A percentile compares a stretch with the other conserved stretches of the same genome.
phyloP scores from a whole-genome alignment of 495 filamentous ascomycete genomes.

The Xylaria sp. region DNA sequence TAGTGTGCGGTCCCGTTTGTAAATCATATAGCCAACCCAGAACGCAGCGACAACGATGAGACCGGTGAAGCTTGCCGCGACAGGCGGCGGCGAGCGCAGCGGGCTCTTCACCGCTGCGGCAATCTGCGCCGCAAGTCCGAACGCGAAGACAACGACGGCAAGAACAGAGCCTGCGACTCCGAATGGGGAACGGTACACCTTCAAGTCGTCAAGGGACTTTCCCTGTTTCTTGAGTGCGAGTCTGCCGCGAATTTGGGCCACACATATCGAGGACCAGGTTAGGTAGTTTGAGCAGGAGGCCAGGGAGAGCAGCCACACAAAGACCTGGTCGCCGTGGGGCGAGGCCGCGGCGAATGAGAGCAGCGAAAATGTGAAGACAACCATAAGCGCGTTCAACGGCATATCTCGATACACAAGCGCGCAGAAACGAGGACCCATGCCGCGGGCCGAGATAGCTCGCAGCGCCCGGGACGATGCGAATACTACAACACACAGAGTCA shows the following conservation, averaged over 20 bases:
- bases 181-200: constrained; percentile 32
- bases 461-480: constrained; percentile 65
- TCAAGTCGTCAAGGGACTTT: constrained; percentile 14
- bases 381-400: constrained; percentile 54
- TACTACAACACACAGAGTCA: constrained; percentile 24
- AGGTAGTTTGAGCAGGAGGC: constrained; percentile 69
- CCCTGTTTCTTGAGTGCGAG: constrained; percentile 43
- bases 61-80: constrained; percentile 33
- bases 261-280: constrained; percentile 69
- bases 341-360: constrained; percentile 35
- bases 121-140: constrained; percentile 37
- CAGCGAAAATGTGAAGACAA: constrained; percentile 55
- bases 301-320: constrained; percentile 68
- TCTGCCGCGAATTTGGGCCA: constrained; percentile 72
- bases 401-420: constrained; percentile 59
- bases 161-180: constrained; percentile 31
- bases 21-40: constrained; percentile 35
- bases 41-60: constrained; percentile 31
- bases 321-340: constrained; percentile 39
- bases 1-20: constrained; percentile 19
- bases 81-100: constrained; percentile 27
- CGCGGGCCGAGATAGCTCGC: constrained; percentile 58
- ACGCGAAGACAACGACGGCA: constrained; percentile 33
- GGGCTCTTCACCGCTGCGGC: constrained; percentile 30
- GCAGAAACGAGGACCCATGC: constrained; percentile 61